phyloP scores from a whole-genome alignment of 2,329 filamentous ascomycete species.

The Aspergillus viridinutans region DNA sequence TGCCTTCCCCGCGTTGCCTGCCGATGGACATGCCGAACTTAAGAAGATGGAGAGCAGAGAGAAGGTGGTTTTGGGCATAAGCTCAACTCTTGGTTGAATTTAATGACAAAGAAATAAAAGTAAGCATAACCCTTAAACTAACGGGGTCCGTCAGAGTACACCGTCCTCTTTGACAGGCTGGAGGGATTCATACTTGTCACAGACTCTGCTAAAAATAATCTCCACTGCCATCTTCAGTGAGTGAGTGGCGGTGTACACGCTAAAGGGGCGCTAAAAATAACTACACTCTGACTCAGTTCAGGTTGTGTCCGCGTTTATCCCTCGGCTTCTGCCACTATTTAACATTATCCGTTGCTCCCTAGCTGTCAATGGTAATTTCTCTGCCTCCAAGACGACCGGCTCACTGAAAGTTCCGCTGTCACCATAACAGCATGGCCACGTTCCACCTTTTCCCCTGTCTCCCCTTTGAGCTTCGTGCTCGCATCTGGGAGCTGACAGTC shows the following conservation, averaged over 20 bases:
- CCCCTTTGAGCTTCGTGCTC: slow-evolving; percentile 2
- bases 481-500: not conserved
- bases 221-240: not conserved
- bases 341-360: not conserved
- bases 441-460: slow-evolving; percentile 31
- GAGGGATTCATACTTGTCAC: not conserved
- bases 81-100: not conserved
- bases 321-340: not conserved
- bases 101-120: not conserved
- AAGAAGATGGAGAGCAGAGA: not conserved
- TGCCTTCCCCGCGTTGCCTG: not conserved
- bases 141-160: not conserved
- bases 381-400: not conserved
- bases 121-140: not conserved
- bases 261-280: not conserved
- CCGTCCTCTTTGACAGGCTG: too few relatives aligned
- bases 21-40: not conserved
- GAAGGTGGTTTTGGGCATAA: not conserved
- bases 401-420: too few relatives aligned
- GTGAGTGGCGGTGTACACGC: not conserved
- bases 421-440: slow-evolving; percentile 10
- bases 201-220: not conserved
- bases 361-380: not conserved
- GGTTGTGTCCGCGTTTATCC: not conserved
- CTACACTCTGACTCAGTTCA: not conserved